Evolutionary conservation across 2,329 filamentous ascomycete species (phyloP).

Genomic region (Botrytis aclada): DNA sequence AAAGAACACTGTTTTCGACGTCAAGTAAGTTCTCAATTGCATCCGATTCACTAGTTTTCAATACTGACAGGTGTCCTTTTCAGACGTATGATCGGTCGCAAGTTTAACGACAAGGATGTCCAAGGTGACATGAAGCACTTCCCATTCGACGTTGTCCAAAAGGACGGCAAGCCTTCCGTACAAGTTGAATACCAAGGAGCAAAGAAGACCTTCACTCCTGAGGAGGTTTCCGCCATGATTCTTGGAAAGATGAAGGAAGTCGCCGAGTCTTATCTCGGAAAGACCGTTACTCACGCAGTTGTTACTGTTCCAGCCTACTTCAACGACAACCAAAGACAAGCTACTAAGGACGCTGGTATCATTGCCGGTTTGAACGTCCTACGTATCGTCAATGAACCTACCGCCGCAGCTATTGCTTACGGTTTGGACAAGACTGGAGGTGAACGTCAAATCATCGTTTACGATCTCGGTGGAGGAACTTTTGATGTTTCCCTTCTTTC

Average conservation of each 20-base stretch:
- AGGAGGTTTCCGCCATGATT: constrained; percentile 79
- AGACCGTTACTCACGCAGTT: constrained; percentile 82
- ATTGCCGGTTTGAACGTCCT: constrained; percentile 94
- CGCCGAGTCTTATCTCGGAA: constrained; percentile 73
- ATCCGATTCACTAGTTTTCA: constrained; percentile 18
- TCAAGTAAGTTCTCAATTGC: constrained; percentile 60
- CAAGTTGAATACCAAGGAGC: constrained; percentile 59
- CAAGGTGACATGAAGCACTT: constrained; percentile 97
- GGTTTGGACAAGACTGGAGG: constrained; percentile 82
- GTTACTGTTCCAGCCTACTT: constrained; percentile 97
- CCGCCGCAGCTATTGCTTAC: constrained; percentile 91
- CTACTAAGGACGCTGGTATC: constrained; percentile 89
- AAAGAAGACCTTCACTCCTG: constrained; percentile 71
- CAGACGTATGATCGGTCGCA: constrained; percentile 81
- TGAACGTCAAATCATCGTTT: constrained; percentile 87
- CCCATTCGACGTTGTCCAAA: constrained; percentile 90
- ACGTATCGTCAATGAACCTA: constrained; percentile 95
- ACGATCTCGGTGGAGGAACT: constrained; percentile 91
- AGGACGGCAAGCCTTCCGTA: constrained; percentile 85
- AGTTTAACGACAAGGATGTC: constrained; percentile 79
- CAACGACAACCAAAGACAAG: constrained; percentile 97
- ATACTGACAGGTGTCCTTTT: constrained; percentile 37
- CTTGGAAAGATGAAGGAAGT: constrained; percentile 83
- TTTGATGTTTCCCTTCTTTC: constrained; percentile 93
- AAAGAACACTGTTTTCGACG: constrained; percentile 22